Evolutionary conservation across 148 eudicot species (phyloP), one percentile per base, ranked within the genome.

Genomic region (Cornus suecica): DNA sequence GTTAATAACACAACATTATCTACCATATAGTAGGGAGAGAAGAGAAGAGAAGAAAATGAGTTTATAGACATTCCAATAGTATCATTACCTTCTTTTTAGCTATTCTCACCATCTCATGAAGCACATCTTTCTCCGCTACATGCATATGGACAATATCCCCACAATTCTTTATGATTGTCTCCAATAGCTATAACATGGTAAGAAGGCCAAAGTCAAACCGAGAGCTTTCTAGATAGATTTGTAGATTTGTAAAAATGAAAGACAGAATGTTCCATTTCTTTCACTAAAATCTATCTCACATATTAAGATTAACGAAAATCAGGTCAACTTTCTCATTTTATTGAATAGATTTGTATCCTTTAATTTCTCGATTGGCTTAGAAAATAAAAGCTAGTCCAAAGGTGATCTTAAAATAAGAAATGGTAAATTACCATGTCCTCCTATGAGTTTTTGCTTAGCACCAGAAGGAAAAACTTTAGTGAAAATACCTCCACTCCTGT

Each of bases 131-230:
- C 88, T 94, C 99, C 37, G 97, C 99, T 32, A 95, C 99, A 81
- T 92, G 97, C 97, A 92, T 89, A 80, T 95, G 99, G 80, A 95
- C 90, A 70, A 91, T 79, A 64, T 95, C 99, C 48, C 97, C 97
- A 71, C 97, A 95, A 76, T 95, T 95, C 93, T 95, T 95, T 68
- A 95, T 85, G 62, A 95, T 76, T 11, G 99, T 91, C 88, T 95
- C 99, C 89, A 95, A 85, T 68, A 95, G 84, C 99, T 95, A 75
- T 29, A 76, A 68, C 28, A 73, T 71, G 28, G 37, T 20, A 72
- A 72, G 52, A 71, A 79, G 61, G 42, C 30, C 27, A 73, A 81
- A 73, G n/a, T 41, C 63, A 69, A 74, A 54, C 31, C 23, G 24
- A 66, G 22, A 42, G 27, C 10, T 75, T 56, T 22, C 60, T 51